Evolutionary conservation across 805 yeast genomes (phyloP).

Genomic region (Kodamaea nitidulidarum): DNA sequence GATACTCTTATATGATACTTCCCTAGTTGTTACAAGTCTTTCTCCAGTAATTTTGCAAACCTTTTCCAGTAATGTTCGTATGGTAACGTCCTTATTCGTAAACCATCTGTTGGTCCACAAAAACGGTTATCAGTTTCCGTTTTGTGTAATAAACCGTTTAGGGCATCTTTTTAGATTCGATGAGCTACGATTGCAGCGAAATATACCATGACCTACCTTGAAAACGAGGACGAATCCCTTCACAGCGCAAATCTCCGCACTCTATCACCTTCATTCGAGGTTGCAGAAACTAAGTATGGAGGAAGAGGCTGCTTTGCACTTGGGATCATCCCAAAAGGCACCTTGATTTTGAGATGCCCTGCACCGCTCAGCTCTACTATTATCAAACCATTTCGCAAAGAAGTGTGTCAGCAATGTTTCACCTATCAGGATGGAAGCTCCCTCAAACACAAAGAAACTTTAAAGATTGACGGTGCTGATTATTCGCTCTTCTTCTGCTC

Average conservation of each 20-base stretch:
- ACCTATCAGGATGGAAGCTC: conserved; percentile 44
- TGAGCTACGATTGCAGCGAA: too few species aligned
- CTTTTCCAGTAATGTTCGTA: too few species aligned
- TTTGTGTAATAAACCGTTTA: too few species aligned
- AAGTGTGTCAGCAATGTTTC: conserved; percentile 57
- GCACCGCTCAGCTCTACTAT: conserved; percentile 47
- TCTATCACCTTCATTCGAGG: conserved; percentile 28
- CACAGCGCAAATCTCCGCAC: not conserved
- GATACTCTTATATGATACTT: too few species aligned
- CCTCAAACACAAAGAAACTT: conserved; percentile 38
- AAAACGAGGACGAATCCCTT: too few species aligned
- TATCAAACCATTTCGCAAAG: conserved; percentile 53
- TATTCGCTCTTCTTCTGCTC: conserved; percentile 54
- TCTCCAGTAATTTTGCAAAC: too few species aligned
- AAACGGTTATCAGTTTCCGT: too few species aligned
- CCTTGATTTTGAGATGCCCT: conserved; percentile 36
- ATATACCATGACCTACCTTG: too few species aligned
- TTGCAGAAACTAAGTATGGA: conserved; percentile 41
- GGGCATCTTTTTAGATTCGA: too few species aligned
- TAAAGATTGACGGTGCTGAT: conserved; percentile 14
- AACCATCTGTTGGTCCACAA: too few species aligned
- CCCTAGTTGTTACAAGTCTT: too few species aligned
- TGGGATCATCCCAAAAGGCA: conserved; percentile 34
- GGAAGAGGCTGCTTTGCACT: conserved; percentile 63
- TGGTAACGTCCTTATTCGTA: too few species aligned